Conservation (phyloP, 495 filamentous ascomycete genomes). For the Aspergillus taichungensis region DNA sequence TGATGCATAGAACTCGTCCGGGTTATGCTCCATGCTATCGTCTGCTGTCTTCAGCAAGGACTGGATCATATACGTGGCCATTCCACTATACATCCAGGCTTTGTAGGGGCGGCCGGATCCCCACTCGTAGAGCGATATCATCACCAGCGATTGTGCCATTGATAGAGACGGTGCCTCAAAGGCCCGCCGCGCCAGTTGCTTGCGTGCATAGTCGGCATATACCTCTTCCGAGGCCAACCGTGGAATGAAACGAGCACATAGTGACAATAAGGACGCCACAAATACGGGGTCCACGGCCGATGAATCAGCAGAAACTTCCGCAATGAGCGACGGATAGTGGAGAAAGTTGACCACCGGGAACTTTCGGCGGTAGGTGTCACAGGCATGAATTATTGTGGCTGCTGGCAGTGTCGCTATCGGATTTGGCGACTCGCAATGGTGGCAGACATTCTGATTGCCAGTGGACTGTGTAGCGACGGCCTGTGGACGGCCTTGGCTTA, state of each 20-base stretch:
- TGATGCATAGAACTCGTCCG: slow-evolving; percentile 30
- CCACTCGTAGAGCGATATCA: slow-evolving; percentile 39
- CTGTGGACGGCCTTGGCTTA: neutral
- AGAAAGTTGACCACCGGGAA: slow-evolving; percentile 38
- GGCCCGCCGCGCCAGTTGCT: slow-evolving; percentile 27
- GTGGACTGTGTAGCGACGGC: neutral
- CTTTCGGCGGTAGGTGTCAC: slow-evolving; percentile 34
- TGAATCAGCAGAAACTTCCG: slow-evolving; percentile 28
- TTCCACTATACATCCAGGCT: slow-evolving; percentile 42
- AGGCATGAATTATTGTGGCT: slow-evolving; percentile 28
- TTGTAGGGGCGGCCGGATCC: slow-evolving; percentile 35
- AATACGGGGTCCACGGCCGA: slow-evolving; percentile 33
- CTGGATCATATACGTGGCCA: slow-evolving; percentile 42
- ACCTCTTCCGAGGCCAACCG: slow-evolving; percentile 21
- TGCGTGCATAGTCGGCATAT: slow-evolving; percentile 32
- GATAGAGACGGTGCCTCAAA: slow-evolving; percentile 34
- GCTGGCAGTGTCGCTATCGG: slow-evolving; percentile 21
- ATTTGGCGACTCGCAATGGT: slow-evolving; percentile 2
- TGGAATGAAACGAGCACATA: slow-evolving; percentile 34
- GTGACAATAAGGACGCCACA: slow-evolving; percentile 29
- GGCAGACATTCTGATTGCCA: neutral
- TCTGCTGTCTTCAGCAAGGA: slow-evolving; percentile 36
- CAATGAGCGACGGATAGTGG: slow-evolving; percentile 36
- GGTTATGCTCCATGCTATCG: slow-evolving; percentile 35
- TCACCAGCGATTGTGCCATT: slow-evolving; percentile 35